Evolutionary conservation across 306 rosid species (phyloP).

Genomic region (Vigna reflexopilosa): DNA sequence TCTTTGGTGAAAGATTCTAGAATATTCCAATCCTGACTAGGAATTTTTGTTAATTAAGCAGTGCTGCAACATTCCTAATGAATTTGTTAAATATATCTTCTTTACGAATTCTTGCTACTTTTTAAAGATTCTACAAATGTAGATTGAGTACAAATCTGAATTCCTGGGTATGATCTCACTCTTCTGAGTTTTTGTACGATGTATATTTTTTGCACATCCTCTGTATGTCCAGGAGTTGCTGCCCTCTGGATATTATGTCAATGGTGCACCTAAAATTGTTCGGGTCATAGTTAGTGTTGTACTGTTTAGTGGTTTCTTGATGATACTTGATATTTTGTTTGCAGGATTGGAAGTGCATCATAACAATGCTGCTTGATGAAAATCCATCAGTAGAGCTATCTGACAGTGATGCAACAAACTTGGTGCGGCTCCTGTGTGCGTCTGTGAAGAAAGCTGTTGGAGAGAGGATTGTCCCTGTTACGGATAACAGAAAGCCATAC

Average conservation of each 20-base stretch:
- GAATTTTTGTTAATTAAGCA: not conserved
- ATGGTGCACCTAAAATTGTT: constrained; percentile 23
- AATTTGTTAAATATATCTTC: constrained; percentile 10
- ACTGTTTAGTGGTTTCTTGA: constrained; percentile 40
- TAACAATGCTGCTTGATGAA: constrained; percentile 88
- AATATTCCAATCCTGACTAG: too few relatives aligned
- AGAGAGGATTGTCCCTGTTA: constrained; percentile 90
- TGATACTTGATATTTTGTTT: constrained; percentile 46
- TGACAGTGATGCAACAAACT: constrained; percentile 89
- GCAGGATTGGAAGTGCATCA: constrained; percentile 97
- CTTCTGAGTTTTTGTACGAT: constrained; percentile 3
- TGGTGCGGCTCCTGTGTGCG: constrained; percentile 90
- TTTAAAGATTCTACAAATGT: constrained; percentile 10
- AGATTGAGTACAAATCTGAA: constrained; percentile 21
- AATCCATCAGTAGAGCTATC: constrained; percentile 75
- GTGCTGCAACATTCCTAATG: not conserved
- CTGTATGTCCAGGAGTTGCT: constrained; percentile 20
- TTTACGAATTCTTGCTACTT: not conserved
- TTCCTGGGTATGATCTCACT: constrained; percentile 24
- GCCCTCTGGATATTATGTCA: constrained; percentile 31
- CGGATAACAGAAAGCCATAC: constrained; percentile 83
- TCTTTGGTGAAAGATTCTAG: too few relatives aligned
- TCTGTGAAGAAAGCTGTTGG: constrained; percentile 97
- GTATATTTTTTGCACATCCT: not conserved
- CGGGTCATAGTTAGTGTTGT: constrained; percentile 12